Evolutionary conservation across 2,329 filamentous ascomycete species (phyloP), one percentile per base, ranked within the genome.

Genomic region (Apiospora hydei): DNA sequence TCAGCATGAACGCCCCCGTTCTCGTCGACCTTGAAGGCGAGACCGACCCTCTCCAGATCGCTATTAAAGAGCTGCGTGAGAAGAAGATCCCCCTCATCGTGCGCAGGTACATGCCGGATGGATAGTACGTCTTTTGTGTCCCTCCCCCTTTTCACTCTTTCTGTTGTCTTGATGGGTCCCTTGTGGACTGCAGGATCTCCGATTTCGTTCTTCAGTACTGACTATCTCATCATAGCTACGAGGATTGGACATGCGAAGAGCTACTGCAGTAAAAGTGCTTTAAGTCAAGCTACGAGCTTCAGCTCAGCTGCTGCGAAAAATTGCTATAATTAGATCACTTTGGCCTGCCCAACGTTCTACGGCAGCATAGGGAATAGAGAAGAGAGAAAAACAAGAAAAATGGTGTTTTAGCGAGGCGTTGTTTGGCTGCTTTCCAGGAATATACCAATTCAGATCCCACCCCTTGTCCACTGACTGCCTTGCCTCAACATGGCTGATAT

Each of bases 241-340:
- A 99, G 88, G 96, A 99, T 83, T 99, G 96, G 96, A 97, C 95
- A 47, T 98, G 95, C 84, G 96, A 98, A 85, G 96, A 99, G 84
- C 88, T 98, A 75, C 88, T 98, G 71, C 88, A 90, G 82, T 90
- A 82, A 69, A 41, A 7, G n/a, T 57, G 47, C 47, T 69, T 41
- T 41, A 34, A 21, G 5, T 41, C 10, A 64, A 41, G 53, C 43
- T 13, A 47, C 11, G 26, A 69, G 13, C 38, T n/a, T 38, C 41
- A 43, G 41, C 41, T 11, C 16, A 49, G 67, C 26, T 49, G 44
- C 44, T 38, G 18, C 47, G 44, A 21, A 64, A 38, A 38, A 61
- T n/a, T n/a, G 34, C 57, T 64, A 64, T 16, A 64, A 4, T 41
- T 64, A 64, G 57, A 64, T 21, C 57, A 41, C 34, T n/a, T 8